These are phyloP conservation scores for Clavulina sp. DNA, from an alignment of 768 basidiomycete genomes.

Conservation along the genomic window DNA sequence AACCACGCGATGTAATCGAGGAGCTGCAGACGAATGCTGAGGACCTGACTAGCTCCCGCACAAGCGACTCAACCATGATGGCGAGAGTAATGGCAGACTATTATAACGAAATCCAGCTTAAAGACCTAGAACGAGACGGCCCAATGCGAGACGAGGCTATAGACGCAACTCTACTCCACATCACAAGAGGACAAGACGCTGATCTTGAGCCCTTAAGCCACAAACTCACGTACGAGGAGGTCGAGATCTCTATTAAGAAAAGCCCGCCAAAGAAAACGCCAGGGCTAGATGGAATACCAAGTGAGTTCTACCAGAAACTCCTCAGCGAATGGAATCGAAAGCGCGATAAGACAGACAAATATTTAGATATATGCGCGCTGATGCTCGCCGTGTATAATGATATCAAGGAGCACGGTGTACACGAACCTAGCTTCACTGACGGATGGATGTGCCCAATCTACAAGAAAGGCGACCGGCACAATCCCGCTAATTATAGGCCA, in stretches of 20 bases:
- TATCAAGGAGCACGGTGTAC: background rate
- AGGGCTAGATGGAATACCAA: background rate
- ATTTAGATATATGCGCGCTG: background rate
- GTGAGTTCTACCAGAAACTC: constrained; percentile 5
- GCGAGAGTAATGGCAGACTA: background rate
- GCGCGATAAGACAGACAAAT: background rate
- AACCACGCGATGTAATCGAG: constrained; percentile 1
- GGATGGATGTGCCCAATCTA: constrained; percentile 4
- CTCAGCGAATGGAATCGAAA: background rate
- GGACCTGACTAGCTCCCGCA: background rate
- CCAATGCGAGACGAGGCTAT: background rate
- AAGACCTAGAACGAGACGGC: background rate
- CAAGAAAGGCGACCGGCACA: constrained; percentile 4
- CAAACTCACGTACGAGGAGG: background rate
- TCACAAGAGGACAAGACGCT: background rate
- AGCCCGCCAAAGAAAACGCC: constrained; percentile 1
- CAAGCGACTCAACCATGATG: background rate
- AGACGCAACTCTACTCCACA: background rate
- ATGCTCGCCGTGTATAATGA: background rate
- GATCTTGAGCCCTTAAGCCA: background rate
- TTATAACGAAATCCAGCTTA: background rate
- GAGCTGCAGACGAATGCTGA: background rate
- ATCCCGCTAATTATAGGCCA: constrained; percentile 13
- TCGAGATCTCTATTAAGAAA: background rate
- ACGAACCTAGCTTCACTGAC: background rate